These are phyloP conservation scores for Exophiala calicioides DNA, from an alignment of 2,329 filamentous ascomycete genomes.

Conservation along the genomic window DNA sequence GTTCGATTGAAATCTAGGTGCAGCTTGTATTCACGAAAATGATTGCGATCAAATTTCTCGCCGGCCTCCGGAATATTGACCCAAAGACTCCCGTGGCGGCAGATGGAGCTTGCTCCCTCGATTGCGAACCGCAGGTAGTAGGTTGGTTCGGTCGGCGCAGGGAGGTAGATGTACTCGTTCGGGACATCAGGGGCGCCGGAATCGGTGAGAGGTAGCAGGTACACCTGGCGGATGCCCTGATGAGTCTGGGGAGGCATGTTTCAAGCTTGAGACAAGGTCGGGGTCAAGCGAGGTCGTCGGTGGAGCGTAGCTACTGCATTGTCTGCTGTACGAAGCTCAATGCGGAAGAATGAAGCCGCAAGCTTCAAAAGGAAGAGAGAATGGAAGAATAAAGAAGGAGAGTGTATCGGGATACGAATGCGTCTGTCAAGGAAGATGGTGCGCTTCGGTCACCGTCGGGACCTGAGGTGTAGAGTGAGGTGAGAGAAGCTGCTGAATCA, in stretches of 20 bases:
- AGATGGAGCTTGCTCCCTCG: constrained; percentile 69
- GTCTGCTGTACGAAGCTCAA: constrained; percentile 9
- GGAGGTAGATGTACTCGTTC: constrained; percentile 88
- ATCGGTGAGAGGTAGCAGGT: constrained; percentile 87
- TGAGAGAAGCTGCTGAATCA: not conserved
- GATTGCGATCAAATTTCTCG: constrained; percentile 71
- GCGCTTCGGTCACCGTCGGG: too few relatives aligned
- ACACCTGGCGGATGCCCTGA: constrained; percentile 58
- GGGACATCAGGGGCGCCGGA: constrained; percentile 87
- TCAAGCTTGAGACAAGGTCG: not conserved
- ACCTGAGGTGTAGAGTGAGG: not conserved
- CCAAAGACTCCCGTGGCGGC: constrained; percentile 91
- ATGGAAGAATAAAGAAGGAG: constrained; percentile 3
- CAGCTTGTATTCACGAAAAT: constrained; percentile 78
- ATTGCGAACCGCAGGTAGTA: constrained; percentile 51
- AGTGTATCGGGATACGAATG: constrained; percentile 1
- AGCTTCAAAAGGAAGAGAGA: constrained; percentile 2
- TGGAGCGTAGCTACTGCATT: constrained; percentile 17
- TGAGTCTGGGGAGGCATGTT: constrained; percentile 30
- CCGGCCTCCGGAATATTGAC: constrained; percentile 86
- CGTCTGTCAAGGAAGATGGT: not conserved
- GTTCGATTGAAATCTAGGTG: constrained; percentile 89
- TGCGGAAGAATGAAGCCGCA: constrained; percentile 4
- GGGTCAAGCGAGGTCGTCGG: not conserved
- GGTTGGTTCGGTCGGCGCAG: constrained; percentile 70